Evolutionary conservation across 179 eudicot genomes (phyloP).

Genomic region (Dionaea muscipula): DNA sequence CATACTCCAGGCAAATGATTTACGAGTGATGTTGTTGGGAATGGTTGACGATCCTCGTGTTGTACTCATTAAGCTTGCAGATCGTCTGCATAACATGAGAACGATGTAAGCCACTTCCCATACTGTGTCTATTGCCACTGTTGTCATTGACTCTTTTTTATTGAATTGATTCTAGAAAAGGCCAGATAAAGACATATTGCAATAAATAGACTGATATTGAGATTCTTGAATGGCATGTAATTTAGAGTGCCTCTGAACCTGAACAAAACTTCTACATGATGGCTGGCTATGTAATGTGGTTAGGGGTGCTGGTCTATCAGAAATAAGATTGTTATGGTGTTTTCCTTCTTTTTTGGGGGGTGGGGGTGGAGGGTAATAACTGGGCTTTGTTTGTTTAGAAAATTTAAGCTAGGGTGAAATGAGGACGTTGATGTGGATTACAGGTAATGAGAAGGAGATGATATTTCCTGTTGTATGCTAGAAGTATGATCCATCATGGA

Average conservation of each 20-base stretch:
- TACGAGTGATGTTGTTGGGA: constrained; percentile 90
- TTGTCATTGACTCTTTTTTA: not conserved
- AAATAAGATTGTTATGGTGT: no score
- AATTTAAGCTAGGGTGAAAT: no score
- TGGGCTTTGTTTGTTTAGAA: no score
- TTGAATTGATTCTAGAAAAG: not conserved
- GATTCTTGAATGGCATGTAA: not conserved
- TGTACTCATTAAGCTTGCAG: constrained; percentile 95
- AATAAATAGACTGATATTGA: not conserved
- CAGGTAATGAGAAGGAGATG: no score
- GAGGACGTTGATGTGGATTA: no score
- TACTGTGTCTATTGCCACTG: not conserved
- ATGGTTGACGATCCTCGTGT: constrained; percentile 99
- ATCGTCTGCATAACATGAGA: constrained; percentile 98
- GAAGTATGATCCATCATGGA: no score
- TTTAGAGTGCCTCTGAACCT: not conserved
- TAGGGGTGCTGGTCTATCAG: no score
- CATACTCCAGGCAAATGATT: constrained; percentile 55
- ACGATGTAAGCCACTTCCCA: constrained; percentile 52
- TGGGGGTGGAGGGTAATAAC: no score
- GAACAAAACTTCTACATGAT: not conserved
- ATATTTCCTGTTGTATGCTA: no score
- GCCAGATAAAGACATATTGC: not conserved
- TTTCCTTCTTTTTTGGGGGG: no score
- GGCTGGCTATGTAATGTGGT: not conserved